These are phyloP conservation scores for Fragaria vesca DNA, from an alignment of 306 rosid genomes.

Conservation along the genomic window DNA sequence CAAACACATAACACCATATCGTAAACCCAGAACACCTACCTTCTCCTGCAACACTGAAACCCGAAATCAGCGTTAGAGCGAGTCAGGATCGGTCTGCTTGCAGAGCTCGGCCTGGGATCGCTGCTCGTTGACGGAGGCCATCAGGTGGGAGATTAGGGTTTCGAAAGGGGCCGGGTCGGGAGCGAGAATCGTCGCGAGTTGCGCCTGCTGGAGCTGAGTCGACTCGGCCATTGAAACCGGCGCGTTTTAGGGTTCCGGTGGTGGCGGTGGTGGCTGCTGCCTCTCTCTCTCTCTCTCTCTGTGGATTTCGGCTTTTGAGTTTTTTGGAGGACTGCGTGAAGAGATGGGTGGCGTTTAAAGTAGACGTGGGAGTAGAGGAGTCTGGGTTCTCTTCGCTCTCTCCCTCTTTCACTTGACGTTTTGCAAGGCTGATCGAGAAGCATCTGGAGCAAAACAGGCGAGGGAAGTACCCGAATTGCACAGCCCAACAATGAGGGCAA, in stretches of 20 bases:
- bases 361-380: no score
- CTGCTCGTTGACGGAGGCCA: conserved; percentile 85
- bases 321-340: no score
- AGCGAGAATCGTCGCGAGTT: conserved; percentile 80
- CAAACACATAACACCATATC: no score
- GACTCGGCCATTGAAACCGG: conserved; percentile 42
- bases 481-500: no score
- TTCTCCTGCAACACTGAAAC: no score
- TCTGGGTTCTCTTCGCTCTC: no score
- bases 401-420: no score
- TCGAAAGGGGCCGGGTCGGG: conserved; percentile 77
- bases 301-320: not conserved
- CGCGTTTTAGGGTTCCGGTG: not conserved
- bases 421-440: no score
- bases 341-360: no score
- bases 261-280: not conserved
- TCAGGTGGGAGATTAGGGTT: conserved; percentile 83
- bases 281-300: not conserved
- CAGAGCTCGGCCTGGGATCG: conserved; percentile 87
- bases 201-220: conserved; percentile 79
- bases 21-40: no score
- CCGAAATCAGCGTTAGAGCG: conserved; percentile 26
- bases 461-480: no score
- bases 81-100: conserved; percentile 89
- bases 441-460: no score